These are phyloP conservation scores for Sphagnurus paluster DNA, from an alignment of 1,284 basidiomycete genomes.

Conservation along the genomic window DNA sequence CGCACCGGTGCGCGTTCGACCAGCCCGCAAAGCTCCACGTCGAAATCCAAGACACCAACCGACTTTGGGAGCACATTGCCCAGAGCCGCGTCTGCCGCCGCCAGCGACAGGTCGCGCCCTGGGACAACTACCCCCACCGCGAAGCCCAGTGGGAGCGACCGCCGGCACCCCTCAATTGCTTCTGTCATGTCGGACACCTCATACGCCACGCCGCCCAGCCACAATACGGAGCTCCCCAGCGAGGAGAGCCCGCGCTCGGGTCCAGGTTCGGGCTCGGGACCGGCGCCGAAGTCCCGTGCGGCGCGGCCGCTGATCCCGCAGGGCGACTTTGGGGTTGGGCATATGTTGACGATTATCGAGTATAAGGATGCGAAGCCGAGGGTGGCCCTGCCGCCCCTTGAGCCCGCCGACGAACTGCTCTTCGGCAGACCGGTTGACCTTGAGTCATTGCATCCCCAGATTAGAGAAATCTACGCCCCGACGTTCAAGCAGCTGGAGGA, in stretches of 20 bases:
- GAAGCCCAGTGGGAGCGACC: conserved; percentile 24
- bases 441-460: conserved; percentile 67
- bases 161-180: conserved; percentile 60
- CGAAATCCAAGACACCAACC: conserved; percentile 28
- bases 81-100: conserved; percentile 18
- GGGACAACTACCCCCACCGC: conserved; percentile 40
- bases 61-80: conserved; percentile 16
- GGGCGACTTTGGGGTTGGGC: conserved; percentile 81
- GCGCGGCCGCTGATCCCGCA: conserved; percentile 57
- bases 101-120: conserved; percentile 26
- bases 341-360: conserved; percentile 85
- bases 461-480: conserved; percentile 69
- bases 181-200: conserved; percentile 66
- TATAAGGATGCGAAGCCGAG: conserved; percentile 49
- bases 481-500: conserved; percentile 78
- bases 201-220: conserved; percentile 51
- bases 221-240: conserved; percentile 30
- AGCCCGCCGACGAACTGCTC: conserved; percentile 70
- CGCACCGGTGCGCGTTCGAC: conserved; percentile 35
- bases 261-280: no score
- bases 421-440: conserved; percentile 69
- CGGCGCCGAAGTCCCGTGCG: conserved; percentile 31
- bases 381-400: conserved; percentile 39
- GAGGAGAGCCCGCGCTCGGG: conserved; percentile 27
- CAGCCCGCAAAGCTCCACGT: conserved; percentile 37